These are phyloP conservation scores for Rhizophagus clarus DNA, from an alignment of 192 early-diverging fungal genomes.

Conservation along the genomic window DNA sequence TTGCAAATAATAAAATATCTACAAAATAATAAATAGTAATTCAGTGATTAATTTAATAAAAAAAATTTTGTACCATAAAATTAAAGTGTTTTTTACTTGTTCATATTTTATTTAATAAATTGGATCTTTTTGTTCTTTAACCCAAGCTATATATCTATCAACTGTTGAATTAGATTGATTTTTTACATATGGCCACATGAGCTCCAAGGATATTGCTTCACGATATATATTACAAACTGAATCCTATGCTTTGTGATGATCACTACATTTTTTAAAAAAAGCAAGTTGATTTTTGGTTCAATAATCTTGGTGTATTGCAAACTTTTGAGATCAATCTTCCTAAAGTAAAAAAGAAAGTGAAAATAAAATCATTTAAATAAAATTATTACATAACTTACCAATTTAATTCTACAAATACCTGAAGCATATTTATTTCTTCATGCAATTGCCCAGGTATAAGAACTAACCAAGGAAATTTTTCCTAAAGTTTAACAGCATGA, in stretches of 20 bases:
- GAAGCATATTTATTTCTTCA: slow-evolving; percentile 7
- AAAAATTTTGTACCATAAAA: no score
- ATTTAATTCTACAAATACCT: no score
- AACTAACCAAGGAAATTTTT: not conserved
- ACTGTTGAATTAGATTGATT: not conserved
- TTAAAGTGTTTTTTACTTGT: not conserved
- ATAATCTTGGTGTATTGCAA: not conserved
- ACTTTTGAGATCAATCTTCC: not conserved
- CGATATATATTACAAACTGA: not conserved
- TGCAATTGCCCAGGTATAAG: not conserved
- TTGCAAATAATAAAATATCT: slow-evolving; percentile 6
- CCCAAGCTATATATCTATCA: not conserved
- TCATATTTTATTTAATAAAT: slow-evolving; percentile 1
- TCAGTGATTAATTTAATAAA: no score
- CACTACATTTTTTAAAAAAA: not conserved
- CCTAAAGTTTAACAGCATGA: not conserved
- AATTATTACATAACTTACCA: no score
- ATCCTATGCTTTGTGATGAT: not conserved
- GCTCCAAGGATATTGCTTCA: not conserved
- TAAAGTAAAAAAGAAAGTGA: not conserved
- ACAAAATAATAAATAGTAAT: no score
- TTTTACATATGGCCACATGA: not conserved
- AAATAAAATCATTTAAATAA: no score
- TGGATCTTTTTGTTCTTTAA: not conserved
- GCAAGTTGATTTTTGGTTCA: not conserved